Conservation (phyloP, 116 monocot species). For the Iris pallida region DNA sequence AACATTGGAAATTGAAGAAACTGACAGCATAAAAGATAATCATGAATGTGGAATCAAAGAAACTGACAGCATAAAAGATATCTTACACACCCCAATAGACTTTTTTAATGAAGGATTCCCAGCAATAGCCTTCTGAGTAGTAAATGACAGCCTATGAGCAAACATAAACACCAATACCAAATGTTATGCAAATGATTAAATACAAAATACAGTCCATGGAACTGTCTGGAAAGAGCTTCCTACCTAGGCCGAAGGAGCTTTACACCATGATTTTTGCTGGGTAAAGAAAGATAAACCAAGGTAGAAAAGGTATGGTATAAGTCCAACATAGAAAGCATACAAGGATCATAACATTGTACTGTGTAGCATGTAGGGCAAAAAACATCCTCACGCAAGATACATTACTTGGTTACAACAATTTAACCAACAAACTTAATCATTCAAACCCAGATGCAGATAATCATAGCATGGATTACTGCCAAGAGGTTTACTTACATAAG, state of each 20-base stretch:
- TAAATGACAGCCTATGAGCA: conserved; percentile 13
- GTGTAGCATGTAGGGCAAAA: too few species aligned
- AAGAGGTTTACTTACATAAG: conserved; percentile 2
- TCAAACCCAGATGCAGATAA: too few species aligned
- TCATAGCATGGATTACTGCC: background rate
- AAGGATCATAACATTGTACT: too few species aligned
- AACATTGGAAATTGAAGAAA: too few species aligned
- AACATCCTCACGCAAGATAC: too few species aligned
- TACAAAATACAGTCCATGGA: background rate
- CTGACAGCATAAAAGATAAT: too few species aligned
- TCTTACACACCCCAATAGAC: conserved; percentile 10
- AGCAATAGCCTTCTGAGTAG: conserved; percentile 10
- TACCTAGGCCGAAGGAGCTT: conserved; percentile 15
- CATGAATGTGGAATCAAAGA: background rate
- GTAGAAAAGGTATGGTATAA: background rate
- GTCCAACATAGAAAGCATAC: background rate
- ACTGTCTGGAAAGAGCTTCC: background rate
- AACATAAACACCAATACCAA: background rate
- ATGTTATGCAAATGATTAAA: background rate
- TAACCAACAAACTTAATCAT: too few species aligned
- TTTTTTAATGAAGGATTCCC: conserved; percentile 4
- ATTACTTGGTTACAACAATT: too few species aligned
- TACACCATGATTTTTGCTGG: conserved; percentile 8
- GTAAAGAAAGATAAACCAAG: too few species aligned
- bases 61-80: background rate